Percentiles rank a stretch among this genome's conserved stretches.
Evolutionary conservation across 306 rosid species (phyloP).

Genomic region (Prunus mongolica): DNA sequence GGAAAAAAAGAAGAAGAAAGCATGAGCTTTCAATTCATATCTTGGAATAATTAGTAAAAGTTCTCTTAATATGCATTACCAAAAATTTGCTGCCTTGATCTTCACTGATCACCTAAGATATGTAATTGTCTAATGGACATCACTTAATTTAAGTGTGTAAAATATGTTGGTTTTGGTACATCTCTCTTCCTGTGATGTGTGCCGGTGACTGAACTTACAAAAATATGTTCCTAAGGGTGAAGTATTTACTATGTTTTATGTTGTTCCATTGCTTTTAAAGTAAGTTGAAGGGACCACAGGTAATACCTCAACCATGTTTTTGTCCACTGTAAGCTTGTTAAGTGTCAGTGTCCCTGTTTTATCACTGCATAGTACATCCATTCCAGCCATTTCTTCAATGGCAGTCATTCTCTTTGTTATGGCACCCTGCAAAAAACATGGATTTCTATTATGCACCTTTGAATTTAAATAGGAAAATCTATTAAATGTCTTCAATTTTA

Average conservation of each 20-base stretch:
- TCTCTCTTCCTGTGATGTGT: neutral
- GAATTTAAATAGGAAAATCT: neutral
- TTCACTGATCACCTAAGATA: neutral
- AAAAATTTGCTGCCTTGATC: neutral
- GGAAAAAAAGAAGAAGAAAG: too few relatives aligned
- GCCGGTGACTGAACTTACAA: neutral
- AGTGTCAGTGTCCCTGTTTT: conserved; percentile 77
- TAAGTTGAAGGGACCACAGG: conserved; percentile 11
- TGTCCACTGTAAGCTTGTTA: conserved; percentile 78
- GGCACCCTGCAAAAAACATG: conserved; percentile 53
- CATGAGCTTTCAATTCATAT: too few relatives aligned
- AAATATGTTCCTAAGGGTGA: neutral
- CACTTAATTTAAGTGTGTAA: neutral
- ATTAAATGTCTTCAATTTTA: neutral
- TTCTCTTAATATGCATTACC: neutral
- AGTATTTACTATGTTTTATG: neutral
- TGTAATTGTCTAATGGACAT: neutral
- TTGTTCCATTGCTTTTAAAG: neutral
- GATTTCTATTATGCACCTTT: neutral
- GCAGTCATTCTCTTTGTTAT: conserved; percentile 87
- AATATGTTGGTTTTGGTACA: neutral
- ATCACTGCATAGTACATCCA: conserved; percentile 76
- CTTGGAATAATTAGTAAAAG: neutral
- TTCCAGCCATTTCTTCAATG: conserved; percentile 83
- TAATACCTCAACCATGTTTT: conserved; percentile 53